Evolutionary conservation across 2,329 filamentous ascomycete genomes (phyloP).

Genomic region (Xylariales sp.): DNA sequence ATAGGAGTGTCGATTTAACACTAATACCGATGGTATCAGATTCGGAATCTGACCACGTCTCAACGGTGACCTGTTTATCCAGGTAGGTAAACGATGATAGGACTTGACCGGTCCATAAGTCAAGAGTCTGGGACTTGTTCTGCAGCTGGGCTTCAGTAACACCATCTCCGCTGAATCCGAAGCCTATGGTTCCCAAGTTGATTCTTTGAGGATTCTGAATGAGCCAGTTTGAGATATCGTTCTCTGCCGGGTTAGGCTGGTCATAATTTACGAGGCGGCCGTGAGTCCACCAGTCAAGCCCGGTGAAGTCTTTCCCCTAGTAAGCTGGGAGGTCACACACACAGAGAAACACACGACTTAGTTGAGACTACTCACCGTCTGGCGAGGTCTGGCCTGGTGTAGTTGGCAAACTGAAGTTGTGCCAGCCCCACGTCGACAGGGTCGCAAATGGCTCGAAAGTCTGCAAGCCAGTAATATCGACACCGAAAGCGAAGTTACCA

Average conservation of each 20-base stretch:
- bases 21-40: conserved; percentile 40
- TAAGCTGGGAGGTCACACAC: conserved; percentile 11
- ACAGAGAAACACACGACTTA: too few species aligned
- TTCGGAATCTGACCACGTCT: conserved; percentile 39
- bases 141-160: conserved; percentile 35
- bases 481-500: conserved; percentile 44
- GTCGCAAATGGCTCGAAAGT: conserved; percentile 42
- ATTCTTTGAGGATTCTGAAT: conserved; percentile 46
- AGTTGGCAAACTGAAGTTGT: conserved; percentile 42
- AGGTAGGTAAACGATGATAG: conserved; percentile 38
- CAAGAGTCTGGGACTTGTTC: conserved; percentile 36
- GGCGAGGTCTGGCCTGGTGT: conserved; percentile 30
- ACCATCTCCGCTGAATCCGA: conserved; percentile 34
- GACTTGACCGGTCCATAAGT: conserved; percentile 43
- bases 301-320: conserved; percentile 28
- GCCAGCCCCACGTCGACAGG: conserved; percentile 45
- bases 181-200: conserved; percentile 43
- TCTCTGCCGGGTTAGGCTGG: conserved; percentile 34
- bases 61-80: conserved; percentile 31
- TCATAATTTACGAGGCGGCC: conserved; percentile 35
- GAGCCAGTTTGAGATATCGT: conserved; percentile 37
- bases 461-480: conserved; percentile 41
- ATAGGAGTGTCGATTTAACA: conserved; percentile 36
- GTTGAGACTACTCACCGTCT: conserved; percentile 19
- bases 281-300: conserved; percentile 39